Conservation (phyloP, 768 basidiomycete genomes). For the Kockovaella imperatae region DNA sequence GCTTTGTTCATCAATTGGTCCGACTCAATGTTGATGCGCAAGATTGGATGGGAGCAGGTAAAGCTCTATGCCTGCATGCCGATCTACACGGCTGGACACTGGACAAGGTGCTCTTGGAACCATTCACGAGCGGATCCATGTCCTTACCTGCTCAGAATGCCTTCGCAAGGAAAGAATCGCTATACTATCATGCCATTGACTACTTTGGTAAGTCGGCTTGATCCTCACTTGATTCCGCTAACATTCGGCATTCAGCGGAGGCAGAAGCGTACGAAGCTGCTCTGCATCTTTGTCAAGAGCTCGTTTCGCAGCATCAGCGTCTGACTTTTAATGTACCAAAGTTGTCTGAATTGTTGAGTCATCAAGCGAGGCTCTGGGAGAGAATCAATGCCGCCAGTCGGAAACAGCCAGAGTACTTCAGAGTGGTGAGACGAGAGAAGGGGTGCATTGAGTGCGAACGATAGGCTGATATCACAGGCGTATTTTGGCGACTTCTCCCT, state of each 20-base stretch:
- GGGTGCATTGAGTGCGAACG: neutral
- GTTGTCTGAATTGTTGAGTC: conserved; percentile 73
- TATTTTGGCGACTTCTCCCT: conserved; percentile 90
- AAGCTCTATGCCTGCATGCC: conserved; percentile 87
- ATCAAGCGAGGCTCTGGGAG: conserved; percentile 79
- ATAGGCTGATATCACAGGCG: conserved; percentile 39
- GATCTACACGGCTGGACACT: conserved; percentile 83
- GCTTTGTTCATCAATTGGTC: conserved; percentile 91
- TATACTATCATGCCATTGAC: conserved; percentile 85
- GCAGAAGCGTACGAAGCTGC: conserved; percentile 97
- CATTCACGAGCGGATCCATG: conserved; percentile 48
- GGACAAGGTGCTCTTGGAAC: conserved; percentile 21
- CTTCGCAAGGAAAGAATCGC: conserved; percentile 87
- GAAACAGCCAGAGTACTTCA: conserved; percentile 86
- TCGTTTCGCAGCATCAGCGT: conserved; percentile 77
- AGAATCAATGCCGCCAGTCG: conserved; percentile 68
- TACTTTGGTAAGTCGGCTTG: conserved; percentile 60
- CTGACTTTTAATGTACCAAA: conserved; percentile 86
- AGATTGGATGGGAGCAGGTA: conserved; percentile 54
- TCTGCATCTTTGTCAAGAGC: conserved; percentile 84
- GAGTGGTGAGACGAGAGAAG: conserved; percentile 52
- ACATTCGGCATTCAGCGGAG: conserved; percentile 55
- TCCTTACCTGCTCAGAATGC: conserved; percentile 84
- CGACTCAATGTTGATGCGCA: conserved; percentile 52
- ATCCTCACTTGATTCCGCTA: neutral